Evolutionary conservation across 2,329 filamentous ascomycete species (phyloP), one percentile per base, ranked within the genome.

Genomic region (Niveomyces coronatus): DNA sequence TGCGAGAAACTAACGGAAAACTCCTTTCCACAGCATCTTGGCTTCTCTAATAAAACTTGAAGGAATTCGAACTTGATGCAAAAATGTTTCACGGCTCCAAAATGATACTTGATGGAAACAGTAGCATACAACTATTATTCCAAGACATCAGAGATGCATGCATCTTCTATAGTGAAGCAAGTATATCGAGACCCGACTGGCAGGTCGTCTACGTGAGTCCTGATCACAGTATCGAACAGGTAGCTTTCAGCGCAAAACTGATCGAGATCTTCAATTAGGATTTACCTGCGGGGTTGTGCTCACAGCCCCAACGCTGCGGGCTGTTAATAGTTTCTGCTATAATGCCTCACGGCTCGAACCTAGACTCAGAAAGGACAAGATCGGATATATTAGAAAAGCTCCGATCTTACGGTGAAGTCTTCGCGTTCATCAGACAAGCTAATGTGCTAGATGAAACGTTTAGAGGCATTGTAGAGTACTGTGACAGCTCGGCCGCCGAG

Each of bases 121-220:
- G 65, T 4, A 65, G 60, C 34, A 63, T 76, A 20, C 71, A 68
- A 41, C 56, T 78, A 17, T 68, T 66, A 4, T 79, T 82, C 47
- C 58, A 65, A 6, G 77, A 82, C 47, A 69, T 79, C 35, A 67
- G 73, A 35, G 76, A 81, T 52, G 67, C 77, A 6, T 68, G 64
- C 37, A 61, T 64, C 22, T 64, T 70, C 7, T 61, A 67, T 40
- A 58, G 66, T 10, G 68, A 67, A 35, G 53, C 71, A 19, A 57
- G 61, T 2, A 47, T 65, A 14, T 54, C 60, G 23, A 58, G 60
- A 31, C 56, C 62, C 9, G 58, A 60, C 23, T 79, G 74, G 71
- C 51, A 53, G 32, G 44, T 53, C 1, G 41, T 44, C 4, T 62
- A 56, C 17, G 36, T 49, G 15, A 44, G 45, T 9, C 28, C n/a